These are phyloP conservation scores for Echium plantagineum DNA, from an alignment of 257 asterid genomes.

Conservation along the genomic window DNA sequence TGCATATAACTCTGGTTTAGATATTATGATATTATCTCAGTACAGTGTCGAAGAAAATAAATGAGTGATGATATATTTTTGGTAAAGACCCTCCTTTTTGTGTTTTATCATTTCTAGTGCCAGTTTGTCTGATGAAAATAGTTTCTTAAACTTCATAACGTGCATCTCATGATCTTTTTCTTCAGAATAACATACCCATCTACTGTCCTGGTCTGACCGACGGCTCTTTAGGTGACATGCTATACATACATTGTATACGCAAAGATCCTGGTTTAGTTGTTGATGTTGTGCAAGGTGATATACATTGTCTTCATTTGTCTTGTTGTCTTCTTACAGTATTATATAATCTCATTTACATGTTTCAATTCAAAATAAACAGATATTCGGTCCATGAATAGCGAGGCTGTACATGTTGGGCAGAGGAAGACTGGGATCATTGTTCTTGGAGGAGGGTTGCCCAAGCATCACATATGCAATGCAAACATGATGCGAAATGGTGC, in stretches of 20 bases:
- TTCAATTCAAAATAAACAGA: conserved; percentile 29
- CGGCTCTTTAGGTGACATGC: conserved; percentile 92
- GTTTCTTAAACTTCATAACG: background rate
- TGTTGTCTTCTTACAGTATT: conserved; percentile 5
- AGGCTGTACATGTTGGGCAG: conserved; percentile 73
- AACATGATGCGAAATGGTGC: conserved; percentile 98
- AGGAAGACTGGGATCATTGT: conserved; percentile 81
- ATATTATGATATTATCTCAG: background rate
- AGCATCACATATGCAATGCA: conserved; percentile 93
- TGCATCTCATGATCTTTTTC: conserved; percentile 1
- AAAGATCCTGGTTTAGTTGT: conserved; percentile 69
- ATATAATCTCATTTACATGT: conserved; percentile 2
- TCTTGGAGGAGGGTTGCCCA: conserved; percentile 94
- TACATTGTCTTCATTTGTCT: background rate
- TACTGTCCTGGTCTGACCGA: conserved; percentile 93
- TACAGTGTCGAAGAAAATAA: background rate
- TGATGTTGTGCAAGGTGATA: conserved; percentile 76
- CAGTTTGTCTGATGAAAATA: background rate
- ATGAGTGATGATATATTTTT: background rate
- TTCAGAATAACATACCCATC: conserved; percentile 75
- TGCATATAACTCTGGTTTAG: background rate
- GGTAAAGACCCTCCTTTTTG: background rate
- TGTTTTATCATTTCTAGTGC: background rate
- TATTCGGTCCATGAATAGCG: conserved; percentile 74
- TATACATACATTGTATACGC: conserved; percentile 72